Evolutionary conservation across 768 basidiomycete genomes (phyloP).

Genomic region (Rhodotorula taiwanensis): DNA sequence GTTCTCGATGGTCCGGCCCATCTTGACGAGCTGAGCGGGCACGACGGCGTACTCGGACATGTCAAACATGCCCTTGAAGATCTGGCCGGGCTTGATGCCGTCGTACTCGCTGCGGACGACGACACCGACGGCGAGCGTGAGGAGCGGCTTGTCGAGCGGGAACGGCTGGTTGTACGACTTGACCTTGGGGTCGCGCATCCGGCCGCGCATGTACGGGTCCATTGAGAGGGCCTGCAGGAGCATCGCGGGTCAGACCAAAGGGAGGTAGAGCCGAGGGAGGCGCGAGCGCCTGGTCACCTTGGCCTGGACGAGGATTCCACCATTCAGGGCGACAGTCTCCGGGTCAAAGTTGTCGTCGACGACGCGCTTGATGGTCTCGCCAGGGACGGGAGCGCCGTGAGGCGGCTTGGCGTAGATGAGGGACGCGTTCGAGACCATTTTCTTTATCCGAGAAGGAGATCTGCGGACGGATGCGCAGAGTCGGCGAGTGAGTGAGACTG

Average conservation of each 20-base stretch:
- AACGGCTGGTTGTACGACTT: conserved; percentile 41
- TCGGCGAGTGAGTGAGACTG: too few relatives aligned
- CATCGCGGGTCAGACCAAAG: neutral
- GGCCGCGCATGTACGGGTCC: conserved; percentile 42
- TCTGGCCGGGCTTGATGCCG: conserved; percentile 24
- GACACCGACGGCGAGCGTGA: conserved; percentile 39
- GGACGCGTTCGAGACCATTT: conserved; percentile 15
- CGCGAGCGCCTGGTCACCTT: neutral
- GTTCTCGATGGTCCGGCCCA: conserved; percentile 17
- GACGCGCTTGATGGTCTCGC: conserved; percentile 11
- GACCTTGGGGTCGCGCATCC: conserved; percentile 33
- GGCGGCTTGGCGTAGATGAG: conserved; percentile 19
- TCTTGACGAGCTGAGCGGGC: neutral
- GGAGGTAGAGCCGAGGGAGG: neutral
- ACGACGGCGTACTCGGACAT: conserved; percentile 19
- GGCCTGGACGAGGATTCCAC: conserved; percentile 32
- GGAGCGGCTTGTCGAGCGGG: conserved; percentile 29
- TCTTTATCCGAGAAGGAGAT: too few relatives aligned
- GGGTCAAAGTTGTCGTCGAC: conserved; percentile 32
- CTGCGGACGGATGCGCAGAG: too few relatives aligned
- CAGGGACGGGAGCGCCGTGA: conserved; percentile 7
- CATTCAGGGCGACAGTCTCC: conserved; percentile 27
- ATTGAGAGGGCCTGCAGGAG: conserved; percentile 24
- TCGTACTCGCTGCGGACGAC: conserved; percentile 38
- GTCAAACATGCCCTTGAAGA: conserved; percentile 9